Evolutionary conservation across 2,329 filamentous ascomycete genomes (phyloP).

Genomic region (Scleromitrula shiraiana): DNA sequence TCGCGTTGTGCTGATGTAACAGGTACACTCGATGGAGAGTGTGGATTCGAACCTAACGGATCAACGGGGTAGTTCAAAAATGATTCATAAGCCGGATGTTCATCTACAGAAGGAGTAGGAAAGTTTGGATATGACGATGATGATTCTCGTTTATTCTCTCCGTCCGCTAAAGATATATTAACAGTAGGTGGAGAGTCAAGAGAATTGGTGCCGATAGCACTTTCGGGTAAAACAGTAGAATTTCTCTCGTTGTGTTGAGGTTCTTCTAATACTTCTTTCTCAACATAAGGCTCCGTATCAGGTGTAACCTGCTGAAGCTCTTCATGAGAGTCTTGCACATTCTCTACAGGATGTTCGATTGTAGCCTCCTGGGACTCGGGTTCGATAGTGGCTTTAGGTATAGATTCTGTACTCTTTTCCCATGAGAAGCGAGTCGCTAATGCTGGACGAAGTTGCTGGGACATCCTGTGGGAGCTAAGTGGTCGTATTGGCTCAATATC

Average conservation of each 20-base stretch:
- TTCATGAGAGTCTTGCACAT: not conserved
- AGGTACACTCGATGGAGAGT: conserved; percentile 6
- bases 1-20: conserved; percentile 10
- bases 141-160: conserved; percentile 35
- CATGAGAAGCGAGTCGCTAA: conserved; percentile 25
- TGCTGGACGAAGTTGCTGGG: conserved; percentile 13
- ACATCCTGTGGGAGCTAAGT: conserved; percentile 19
- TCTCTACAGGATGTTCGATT: not conserved
- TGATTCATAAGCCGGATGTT: conserved; percentile 30
- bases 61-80: conserved; percentile 15
- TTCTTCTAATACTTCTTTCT: conserved; percentile 4
- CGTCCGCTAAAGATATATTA: conserved; percentile 36
- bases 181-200: conserved; percentile 15
- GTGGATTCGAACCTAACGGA: not conserved
- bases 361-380: not conserved
- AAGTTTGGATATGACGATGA: conserved; percentile 18
- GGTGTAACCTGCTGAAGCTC: not conserved
- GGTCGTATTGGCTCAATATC: conserved; percentile 15
- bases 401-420: conserved; percentile 22
- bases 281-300: not conserved
- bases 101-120: conserved; percentile 30
- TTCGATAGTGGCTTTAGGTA: not conserved
- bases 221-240: too few species aligned
- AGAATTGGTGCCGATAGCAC: too few species aligned
- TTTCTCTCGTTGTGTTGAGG: conserved; percentile 2